Conservation (phyloP, 1,284 basidiomycete species). For the Nidula niveotomentosa region DNA sequence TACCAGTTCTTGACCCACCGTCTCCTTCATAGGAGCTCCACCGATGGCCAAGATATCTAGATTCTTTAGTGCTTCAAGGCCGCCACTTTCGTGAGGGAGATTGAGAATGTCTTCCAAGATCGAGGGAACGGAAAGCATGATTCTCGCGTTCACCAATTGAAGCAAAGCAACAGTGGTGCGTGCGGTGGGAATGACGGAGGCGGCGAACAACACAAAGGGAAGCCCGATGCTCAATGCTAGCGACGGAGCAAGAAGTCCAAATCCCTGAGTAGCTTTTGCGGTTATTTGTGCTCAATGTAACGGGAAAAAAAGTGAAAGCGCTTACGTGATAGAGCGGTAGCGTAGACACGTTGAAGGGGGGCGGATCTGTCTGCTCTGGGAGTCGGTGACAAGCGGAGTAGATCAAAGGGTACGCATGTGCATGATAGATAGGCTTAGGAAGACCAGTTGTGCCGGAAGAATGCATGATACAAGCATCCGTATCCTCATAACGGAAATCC, state of each 20-base stretch:
- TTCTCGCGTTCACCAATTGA: constrained; percentile 22
- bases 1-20: constrained; percentile 24
- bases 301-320: constrained; percentile 6
- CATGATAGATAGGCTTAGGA: constrained; percentile 35
- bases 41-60: constrained; percentile 33
- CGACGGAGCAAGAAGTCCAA: constrained; percentile 32
- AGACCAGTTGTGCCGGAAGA: constrained; percentile 37
- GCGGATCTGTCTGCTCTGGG: constrained; percentile 22
- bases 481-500: constrained; percentile 19
- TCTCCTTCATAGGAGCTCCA: constrained; percentile 36
- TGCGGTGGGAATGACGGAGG: constrained; percentile 32
- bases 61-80: constrained; percentile 21
- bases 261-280: constrained; percentile 19
- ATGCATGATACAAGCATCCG: constrained; percentile 33
- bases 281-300: not conserved
- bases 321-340: constrained; percentile 35
- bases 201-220: constrained; percentile 29
- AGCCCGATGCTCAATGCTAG: constrained; percentile 32
- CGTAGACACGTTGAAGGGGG: constrained; percentile 30
- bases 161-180: constrained; percentile 23
- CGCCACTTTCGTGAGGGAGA: constrained; percentile 15
- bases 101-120: constrained; percentile 32
- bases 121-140: constrained; percentile 34
- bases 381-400: constrained; percentile 32
- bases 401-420: constrained; percentile 27